Percentiles rank a stretch among this genome's conserved stretches.
Conservation (phyloP, 345 rosid species). For the Gossypium herbaceum region DNA sequence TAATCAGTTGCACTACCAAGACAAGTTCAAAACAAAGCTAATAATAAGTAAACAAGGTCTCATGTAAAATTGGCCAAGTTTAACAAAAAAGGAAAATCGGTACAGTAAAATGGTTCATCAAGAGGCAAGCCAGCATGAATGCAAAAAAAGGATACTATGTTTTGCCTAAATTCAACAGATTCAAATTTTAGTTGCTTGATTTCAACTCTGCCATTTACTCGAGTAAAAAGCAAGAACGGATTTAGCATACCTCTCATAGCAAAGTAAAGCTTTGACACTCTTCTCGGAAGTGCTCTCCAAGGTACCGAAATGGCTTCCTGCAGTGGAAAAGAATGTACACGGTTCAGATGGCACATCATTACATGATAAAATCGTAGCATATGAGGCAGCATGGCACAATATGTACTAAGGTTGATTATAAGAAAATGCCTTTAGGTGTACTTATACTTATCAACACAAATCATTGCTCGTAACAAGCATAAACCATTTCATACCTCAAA, state of each 20-base stretch:
- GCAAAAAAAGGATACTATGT: neutral
- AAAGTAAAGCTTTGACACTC: conserved; percentile 70
- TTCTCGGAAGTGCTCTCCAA: conserved; percentile 65
- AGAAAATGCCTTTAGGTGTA: neutral
- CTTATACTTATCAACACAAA: neutral
- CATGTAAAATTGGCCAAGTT: neutral
- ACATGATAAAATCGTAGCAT: neutral
- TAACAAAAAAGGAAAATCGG: neutral
- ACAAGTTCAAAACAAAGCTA: neutral
- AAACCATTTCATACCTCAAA: conserved; percentile 55
- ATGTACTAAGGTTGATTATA: neutral
- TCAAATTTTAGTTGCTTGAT: neutral
- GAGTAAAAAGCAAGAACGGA: neutral
- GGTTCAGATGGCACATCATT: neutral
- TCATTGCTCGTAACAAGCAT: neutral
- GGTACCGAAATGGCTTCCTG: conserved; percentile 86
- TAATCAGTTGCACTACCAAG: neutral
- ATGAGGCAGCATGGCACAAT: neutral
- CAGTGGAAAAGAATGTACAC: neutral
- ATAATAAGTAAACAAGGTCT: neutral
- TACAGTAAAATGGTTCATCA: neutral
- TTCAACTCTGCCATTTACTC: neutral
- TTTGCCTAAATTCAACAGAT: neutral
- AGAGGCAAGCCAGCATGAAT: neutral
- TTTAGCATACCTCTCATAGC: conserved; percentile 70